phyloP scores from a whole-genome alignment of 139 green algal genomes.

The Pleodorina starrii region DNA sequence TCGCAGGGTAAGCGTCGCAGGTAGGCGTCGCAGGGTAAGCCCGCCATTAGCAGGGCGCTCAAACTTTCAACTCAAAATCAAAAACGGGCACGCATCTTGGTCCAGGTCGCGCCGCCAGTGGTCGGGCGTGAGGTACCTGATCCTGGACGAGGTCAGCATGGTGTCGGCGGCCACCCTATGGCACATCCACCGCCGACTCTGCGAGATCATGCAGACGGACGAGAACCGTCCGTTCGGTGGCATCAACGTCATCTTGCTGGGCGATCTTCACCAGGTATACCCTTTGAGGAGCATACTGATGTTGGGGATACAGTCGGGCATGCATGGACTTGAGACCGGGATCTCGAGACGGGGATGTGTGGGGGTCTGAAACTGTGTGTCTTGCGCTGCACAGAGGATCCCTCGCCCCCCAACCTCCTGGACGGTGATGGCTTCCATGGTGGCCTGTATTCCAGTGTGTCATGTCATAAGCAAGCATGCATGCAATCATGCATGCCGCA shows the following conservation, averaged over 20 bases:
- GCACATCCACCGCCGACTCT: neutral
- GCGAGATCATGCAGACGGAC: neutral
- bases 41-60: too few relatives aligned
- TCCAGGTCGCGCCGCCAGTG: neutral
- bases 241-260: neutral
- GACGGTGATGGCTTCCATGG: too few relatives aligned
- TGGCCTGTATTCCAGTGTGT: neutral
- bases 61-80: too few relatives aligned
- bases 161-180: neutral
- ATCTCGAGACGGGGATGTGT: neutral
- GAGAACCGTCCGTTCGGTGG: constrained; percentile 3
- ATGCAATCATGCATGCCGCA: too few relatives aligned
- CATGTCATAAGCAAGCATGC: neutral
- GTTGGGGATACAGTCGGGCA: neutral
- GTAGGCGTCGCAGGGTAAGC: too few relatives aligned
- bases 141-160: constrained; percentile 20
- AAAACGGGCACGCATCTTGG: too few relatives aligned
- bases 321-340: neutral
- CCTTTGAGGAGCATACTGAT: neutral
- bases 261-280: constrained; percentile 1
- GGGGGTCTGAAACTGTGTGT: neutral
- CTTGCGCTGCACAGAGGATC: too few relatives aligned
- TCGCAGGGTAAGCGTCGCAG: too few relatives aligned
- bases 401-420: too few relatives aligned
- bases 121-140: neutral